Evolutionary conservation across 495 filamentous ascomycete species (phyloP), one percentile per base, ranked within the genome.

Genomic region (Neurospora intermedia): DNA sequence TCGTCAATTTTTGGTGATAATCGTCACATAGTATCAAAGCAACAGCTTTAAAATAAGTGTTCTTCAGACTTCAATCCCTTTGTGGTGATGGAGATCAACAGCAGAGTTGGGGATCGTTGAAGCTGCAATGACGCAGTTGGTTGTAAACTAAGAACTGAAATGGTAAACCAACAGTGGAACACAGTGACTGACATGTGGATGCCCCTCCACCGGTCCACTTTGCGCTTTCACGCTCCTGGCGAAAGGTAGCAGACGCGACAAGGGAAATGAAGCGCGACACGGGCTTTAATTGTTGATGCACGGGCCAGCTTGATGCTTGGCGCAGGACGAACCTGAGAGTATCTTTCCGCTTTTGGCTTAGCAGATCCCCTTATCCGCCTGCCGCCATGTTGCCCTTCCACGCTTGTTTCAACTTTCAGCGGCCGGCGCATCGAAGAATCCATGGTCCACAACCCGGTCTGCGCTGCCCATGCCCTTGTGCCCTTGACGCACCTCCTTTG

Each of bases 321-420:
- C 74, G 71, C 66, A 70, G 71, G 31, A 38, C n/a, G 48, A 15
- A 72, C 59, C 69, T 43, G 72, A 70, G 41, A 71, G 20, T 69
- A 46, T 74, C 71, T 70, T 70, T 20, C 74, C 79, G 73, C 7
- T 73, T 79, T 77, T 23, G 77, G 79, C 43, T 76, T 81, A 79
- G 79, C 75, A 72, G 73, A 62, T 72, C 73, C 70, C 27, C 54
- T 66, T 62, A 35, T 62, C 54, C 54, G 54, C 54, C 54, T 66
- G 54, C 54, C 54, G 54, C 54, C 54, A 27, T 38, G 35, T 31
- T 66, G 23, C 27, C 3, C 54, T 62, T 62, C 54, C 54, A 62
- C 54, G 23, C 54, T 27, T 59, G 23, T 66, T 66, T 35, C 27
- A 35, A 62, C 54, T 66, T 66, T 66, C 54, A 66, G 54, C 54